Evolutionary conservation across 1,139 yeast species (phyloP), one percentile per base, ranked within the genome.

Genomic region (Zygotorulaspora mrakii): DNA sequence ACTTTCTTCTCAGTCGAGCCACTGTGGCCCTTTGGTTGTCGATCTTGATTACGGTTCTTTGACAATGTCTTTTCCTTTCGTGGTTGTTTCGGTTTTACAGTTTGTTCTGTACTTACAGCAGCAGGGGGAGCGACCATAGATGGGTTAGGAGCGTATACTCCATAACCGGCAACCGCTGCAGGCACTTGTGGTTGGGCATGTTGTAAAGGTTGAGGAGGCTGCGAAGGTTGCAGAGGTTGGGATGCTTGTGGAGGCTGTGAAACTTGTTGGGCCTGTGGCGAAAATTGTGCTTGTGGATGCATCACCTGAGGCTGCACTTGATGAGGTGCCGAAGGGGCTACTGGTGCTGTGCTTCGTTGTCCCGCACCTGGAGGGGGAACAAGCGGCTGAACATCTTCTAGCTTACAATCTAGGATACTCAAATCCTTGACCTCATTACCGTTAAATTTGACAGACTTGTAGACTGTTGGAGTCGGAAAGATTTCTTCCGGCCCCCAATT

Each of bases 391-490:
- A 59, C 64, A 17, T 59, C 61, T 18, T 59, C 62, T 35, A 59
- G 40, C 22, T 50, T 53, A 24, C 57, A 70, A 49, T 87, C 96
- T 56, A 89, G 73, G 46, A 91, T 94, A 49, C 80, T 78, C 63
- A 91, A 73, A 58, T 86, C 96, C 66, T 86, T 84, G 28, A 91
- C 97, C 56, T 89, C 97, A 26, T 87, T 79, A 28, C 98, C 98
- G 52, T 94, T 77, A 62, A 91, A 85, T 36, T 84, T 88, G 45
- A 91, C 89, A 49, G 77, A 78, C 31, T 86, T 91, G 61, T 79
- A 86, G 13, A 83, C 73, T 37, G 81, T 85, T 30, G 72, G 71
- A 11, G 84, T 77, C 4, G 96, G 87, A 42, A 80, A 76, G 31
- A 88, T 80, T 61, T 87, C 95, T 49, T 75, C 71, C 17, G 73